phyloP scores from a whole-genome alignment of 164 flowering plant genomes.

The Macadamia tetraphylla region DNA sequence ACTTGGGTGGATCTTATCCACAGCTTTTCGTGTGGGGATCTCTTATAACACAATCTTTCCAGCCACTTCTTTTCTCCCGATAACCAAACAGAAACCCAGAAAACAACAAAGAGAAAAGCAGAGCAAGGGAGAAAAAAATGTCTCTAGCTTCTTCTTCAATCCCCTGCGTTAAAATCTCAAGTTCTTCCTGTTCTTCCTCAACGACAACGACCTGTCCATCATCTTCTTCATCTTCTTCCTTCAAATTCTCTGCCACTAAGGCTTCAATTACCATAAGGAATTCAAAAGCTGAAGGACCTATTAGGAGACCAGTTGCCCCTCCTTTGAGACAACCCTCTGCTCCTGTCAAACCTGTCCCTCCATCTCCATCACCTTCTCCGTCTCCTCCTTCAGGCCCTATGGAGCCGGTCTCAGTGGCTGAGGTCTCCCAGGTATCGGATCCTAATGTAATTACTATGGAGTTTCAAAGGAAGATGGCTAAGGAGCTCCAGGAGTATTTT shows the following conservation, averaged over 20 bases:
- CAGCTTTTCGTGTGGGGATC: conserved; percentile 17
- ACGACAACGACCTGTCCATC: conserved; percentile 33
- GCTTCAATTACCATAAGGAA: conserved; percentile 36
- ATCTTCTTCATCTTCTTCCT: conserved; percentile 19
- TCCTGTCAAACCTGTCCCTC: conserved; percentile 40
- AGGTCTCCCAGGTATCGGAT: conserved; percentile 12
- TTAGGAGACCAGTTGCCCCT: conserved; percentile 65
- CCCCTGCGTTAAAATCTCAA: conserved; percentile 47
- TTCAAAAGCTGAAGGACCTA: conserved; percentile 82
- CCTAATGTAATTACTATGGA: conserved; percentile 61
- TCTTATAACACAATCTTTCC: too few species aligned
- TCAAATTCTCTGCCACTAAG: conserved; percentile 34
- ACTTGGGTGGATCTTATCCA: conserved; percentile 66
- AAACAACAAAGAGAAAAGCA: background rate
- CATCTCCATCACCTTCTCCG: conserved; percentile 28
- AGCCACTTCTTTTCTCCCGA: too few species aligned
- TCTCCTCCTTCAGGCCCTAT: conserved; percentile 24
- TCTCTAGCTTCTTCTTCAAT: conserved; percentile 54
- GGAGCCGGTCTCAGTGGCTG: conserved; percentile 16
- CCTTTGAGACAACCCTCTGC: conserved; percentile 36
- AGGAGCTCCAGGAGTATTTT: conserved; percentile 89
- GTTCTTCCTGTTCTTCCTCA: conserved; percentile 12
- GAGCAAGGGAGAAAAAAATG: conserved; percentile 30
- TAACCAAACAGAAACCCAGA: background rate
- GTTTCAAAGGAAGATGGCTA: conserved; percentile 91